Conservation (phyloP, 1,284 basidiomycete genomes). For the Apiotrichum gracile region DNA sequence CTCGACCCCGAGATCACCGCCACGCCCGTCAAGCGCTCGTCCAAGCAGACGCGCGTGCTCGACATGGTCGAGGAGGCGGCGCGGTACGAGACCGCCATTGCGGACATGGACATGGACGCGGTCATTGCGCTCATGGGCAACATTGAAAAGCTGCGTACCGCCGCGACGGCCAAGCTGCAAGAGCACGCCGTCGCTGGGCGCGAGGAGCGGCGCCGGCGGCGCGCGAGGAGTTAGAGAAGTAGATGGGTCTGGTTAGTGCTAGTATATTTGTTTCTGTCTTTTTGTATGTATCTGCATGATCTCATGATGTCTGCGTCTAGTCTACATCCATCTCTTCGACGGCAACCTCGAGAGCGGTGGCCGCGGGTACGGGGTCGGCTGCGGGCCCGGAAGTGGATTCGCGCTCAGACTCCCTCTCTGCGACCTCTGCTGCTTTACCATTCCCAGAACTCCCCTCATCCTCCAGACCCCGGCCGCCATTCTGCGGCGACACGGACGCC, state of each 20-base stretch:
- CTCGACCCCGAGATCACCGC: not conserved
- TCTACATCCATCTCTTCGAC: not conserved
- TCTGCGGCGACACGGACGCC: not conserved
- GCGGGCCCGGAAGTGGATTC: too few species aligned
- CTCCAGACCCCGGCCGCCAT: not conserved
- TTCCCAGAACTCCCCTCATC: too few species aligned
- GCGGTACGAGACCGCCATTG: slow-evolving; percentile 17
- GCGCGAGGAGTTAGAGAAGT: not conserved
- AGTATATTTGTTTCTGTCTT: not conserved
- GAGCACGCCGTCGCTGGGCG: slow-evolving; percentile 4
- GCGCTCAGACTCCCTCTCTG: too few species aligned
- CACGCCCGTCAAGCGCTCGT: slow-evolving; percentile 22
- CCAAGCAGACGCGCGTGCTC: slow-evolving; percentile 25
- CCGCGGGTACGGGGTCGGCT: too few species aligned
- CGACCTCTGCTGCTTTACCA: too few species aligned
- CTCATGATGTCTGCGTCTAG: too few species aligned
- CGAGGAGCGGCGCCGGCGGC: not conserved
- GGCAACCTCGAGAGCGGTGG: not conserved
- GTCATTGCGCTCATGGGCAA: slow-evolving; percentile 21
- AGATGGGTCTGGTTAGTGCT: not conserved
- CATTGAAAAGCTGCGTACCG: slow-evolving; percentile 24
- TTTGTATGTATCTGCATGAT: too few species aligned
- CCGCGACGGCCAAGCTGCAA: slow-evolving; percentile 13
- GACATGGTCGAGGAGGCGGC: not conserved
- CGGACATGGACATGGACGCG: slow-evolving; percentile 28